phyloP scores from a whole-genome alignment of 768 basidiomycete genomes.

The Suillus spraguei region DNA sequence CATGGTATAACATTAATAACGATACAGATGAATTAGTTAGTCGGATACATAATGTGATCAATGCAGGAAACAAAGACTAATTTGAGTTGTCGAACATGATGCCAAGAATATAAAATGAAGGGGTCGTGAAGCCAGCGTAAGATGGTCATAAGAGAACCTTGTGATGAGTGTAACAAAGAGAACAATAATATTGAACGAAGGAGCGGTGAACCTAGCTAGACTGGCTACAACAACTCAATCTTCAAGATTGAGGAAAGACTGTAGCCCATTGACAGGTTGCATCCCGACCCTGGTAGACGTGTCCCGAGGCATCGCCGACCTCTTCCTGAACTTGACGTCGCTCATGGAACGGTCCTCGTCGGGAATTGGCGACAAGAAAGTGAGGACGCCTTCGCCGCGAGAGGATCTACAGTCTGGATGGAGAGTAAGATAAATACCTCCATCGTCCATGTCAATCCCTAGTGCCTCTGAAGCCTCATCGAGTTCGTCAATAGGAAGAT shows the following conservation, averaged over 20 bases:
- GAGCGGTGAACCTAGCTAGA: neutral
- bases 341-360: constrained; percentile 21
- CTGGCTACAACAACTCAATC: neutral
- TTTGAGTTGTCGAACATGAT: neutral
- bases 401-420: constrained; percentile 27
- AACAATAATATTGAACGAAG: constrained; percentile 6
- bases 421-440: constrained; percentile 32
- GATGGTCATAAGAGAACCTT: neutral
- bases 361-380: constrained; percentile 29
- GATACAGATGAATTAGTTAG: constrained; percentile 16
- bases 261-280: constrained; percentile 26
- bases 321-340: constrained; percentile 18
- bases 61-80: constrained; percentile 1
- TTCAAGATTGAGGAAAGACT: constrained; percentile 23
- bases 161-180: neutral
- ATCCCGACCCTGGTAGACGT: constrained; percentile 5
- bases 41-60: constrained; percentile 7
- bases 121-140: neutral
- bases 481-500: neutral
- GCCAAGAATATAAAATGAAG: constrained; percentile 5
- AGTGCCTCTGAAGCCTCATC: constrained; percentile 12
- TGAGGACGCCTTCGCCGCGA: constrained; percentile 22
- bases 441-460: constrained; percentile 15
- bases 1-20: neutral
- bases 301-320: neutral